Evolutionary conservation across 2,329 filamentous ascomycete genomes (phyloP), one percentile per base, ranked within the genome.

Genomic region (Juglanconis juglandina): DNA sequence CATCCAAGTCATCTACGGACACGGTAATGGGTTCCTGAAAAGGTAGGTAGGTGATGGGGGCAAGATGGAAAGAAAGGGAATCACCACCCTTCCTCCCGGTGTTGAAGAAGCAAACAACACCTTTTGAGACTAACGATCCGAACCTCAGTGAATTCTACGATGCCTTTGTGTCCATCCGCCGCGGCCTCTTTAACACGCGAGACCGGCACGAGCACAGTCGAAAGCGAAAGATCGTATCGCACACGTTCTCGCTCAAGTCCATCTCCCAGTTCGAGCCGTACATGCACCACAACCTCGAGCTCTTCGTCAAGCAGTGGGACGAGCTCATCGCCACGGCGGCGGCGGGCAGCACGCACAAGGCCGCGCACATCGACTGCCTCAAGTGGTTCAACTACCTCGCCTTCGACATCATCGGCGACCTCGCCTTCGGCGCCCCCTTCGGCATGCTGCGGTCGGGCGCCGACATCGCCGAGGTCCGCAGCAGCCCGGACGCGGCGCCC

Each of bases 151-250:
- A 94, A 2, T 96, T 93, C 76, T 96, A 96, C 68, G 91, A 96
- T 69, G 90, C 91, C 53, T 96, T 96, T 68, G 92, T 96, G 58
- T 93, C 90, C 11, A 96, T 96, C 69, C 85, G 84, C 54, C 85
- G 91, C 11, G 92, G 92, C 24, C 81, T 97, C 11, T 97, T 96
- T 85, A 96, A 96, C 74, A 96, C 92, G 0, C 83, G 93, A 37
- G 86, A 93, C 75, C 84, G 93, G 53, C 79, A 80, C 0, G 91
- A 96, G 69, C 92, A 97, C 73, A 88, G 88, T 0, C 87, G 92
- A 64, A 97, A 96, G 82, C 86, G 92, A 68, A 96, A 96, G 82
- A 88, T 91, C 2, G 85, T 96, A 52, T 87, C 90, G 1, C 91
- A 96, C 73, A 95, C 91, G 37, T 96, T 96, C 76, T 90, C 87